phyloP scores from a whole-genome alignment of 2,329 filamentous ascomycete genomes.

The Fusarium transvaalense region DNA sequence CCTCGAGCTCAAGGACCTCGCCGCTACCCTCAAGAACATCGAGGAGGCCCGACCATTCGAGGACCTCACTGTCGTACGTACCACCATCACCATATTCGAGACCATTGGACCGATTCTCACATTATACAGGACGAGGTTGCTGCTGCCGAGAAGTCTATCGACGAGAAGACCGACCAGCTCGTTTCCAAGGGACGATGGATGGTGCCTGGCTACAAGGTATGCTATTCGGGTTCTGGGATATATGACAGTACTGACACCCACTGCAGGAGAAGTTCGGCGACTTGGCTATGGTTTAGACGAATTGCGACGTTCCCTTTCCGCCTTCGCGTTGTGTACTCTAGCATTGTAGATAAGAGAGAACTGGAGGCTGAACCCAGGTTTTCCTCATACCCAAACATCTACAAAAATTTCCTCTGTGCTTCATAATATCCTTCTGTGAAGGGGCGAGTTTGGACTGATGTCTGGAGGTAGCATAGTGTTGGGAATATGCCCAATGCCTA shows the following conservation, averaged over 20 bases:
- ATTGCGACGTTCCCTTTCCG: conserved; percentile 53
- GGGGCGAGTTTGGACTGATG: conserved; percentile 1
- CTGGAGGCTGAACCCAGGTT: conserved; percentile 51
- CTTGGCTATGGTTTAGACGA: conserved; percentile 88
- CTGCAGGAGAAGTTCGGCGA: conserved; percentile 98
- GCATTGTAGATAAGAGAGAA: conserved; percentile 74
- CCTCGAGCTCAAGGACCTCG: conserved; percentile 91
- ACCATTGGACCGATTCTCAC: conserved; percentile 44
- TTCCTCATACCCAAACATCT: conserved; percentile 51
- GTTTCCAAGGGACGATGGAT: conserved; percentile 98
- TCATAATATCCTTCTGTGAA: conserved; percentile 16
- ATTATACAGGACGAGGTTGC: conserved; percentile 86
- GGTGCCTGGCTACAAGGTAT: conserved; percentile 98
- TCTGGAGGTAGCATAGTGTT: neutral
- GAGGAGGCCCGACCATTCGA: conserved; percentile 96
- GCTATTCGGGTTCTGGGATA: conserved; percentile 48
- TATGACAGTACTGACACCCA: conserved; percentile 59
- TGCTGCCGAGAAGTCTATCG: conserved; percentile 93
- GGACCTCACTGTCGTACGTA: conserved; percentile 94
- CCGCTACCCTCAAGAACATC: conserved; percentile 97
- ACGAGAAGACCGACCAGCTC: conserved; percentile 94
- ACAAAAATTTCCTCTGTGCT: conserved; percentile 45
- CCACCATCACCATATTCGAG: conserved; percentile 18
- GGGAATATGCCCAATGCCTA: neutral
- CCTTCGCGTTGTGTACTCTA: conserved; percentile 73